Evolutionary conservation across 306 rosid genomes (phyloP), one percentile per base, ranked within the genome.

Genomic region (Rubus parviflorus): DNA sequence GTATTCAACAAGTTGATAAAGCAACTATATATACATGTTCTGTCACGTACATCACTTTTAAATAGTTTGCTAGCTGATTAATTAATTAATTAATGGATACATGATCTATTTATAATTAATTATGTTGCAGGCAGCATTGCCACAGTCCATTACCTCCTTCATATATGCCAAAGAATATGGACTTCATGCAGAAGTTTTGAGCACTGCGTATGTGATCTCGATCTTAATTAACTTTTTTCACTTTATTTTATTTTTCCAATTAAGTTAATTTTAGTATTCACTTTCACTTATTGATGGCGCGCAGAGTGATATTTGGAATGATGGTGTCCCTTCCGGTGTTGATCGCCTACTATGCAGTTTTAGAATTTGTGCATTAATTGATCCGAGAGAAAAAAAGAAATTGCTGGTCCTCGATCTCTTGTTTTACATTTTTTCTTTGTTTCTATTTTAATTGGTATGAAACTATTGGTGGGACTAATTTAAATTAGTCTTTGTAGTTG

Each of bases 91-190:
- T 1, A 5, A 42, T 42, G n/a, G n/a, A n/a, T n/a, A 42, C 0
- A 49, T 49, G 48, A 45, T 45, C 48, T 45, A 45, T 17, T 35
- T 22, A 11, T 60, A 14, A 40, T 38, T 8, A 38, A 40, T 42
- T 4, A n/a, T 17, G 25, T 19, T 80, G 89, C 87, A 94, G 99
- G 89, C 99, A 54, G 99, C 99, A 47, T 51, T 95, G 13, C 99
- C 99, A 52, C 99, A 95, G 11, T 95, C 99, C 38, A 92, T 95
- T 63, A 95, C 97, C 5, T 95, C 99, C 41, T 95, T 92, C 88
- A 92, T 95, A 43, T 92, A 30, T 57, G 99, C 97, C 23, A 90
- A 90, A 86, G 97, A 95, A 75, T 95, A 90, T 51, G 96, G 94
- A 35, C 58, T 95, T 68, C 99, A 92, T 72, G 88, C 99, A 4